A percentile compares a stretch with the other conserved stretches of the same genome.
Evolutionary conservation across 1,139 yeast genomes (phyloP).

Genomic region (Lodderomyces theae): DNA sequence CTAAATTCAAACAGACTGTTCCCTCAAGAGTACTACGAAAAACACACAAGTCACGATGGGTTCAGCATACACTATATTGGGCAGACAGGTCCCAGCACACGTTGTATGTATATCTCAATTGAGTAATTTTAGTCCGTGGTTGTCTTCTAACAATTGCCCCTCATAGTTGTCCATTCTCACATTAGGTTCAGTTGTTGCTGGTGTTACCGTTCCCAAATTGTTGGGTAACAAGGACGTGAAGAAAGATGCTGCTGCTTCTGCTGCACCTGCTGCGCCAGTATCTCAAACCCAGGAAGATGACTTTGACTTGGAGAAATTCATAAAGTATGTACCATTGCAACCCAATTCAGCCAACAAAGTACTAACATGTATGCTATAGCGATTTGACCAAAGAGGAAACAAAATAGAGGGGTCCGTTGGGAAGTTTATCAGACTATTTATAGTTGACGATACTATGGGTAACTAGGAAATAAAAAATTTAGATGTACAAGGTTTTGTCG

Average conservation of each 20-base stretch:
- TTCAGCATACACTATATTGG: slow-evolving; percentile 60
- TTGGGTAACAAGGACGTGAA: slow-evolving; percentile 27
- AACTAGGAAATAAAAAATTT: no score
- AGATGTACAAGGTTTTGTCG: no score
- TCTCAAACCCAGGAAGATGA: slow-evolving; percentile 48
- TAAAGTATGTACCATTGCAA: slow-evolving; percentile 43
- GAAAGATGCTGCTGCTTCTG: slow-evolving; percentile 26
- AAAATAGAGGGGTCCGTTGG: slow-evolving; percentile 26
- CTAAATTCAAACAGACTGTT: neutral
- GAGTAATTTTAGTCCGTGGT: no score
- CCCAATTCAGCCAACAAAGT: neutral
- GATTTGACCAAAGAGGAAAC: slow-evolving; percentile 45
- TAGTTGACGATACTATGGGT: no score
- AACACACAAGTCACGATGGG: slow-evolving; percentile 40
- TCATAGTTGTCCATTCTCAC: slow-evolving; percentile 45
- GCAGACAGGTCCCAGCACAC: slow-evolving; percentile 64
- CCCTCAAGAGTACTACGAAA: neutral
- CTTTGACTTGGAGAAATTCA: slow-evolving; percentile 58
- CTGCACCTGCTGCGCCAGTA: slow-evolving; percentile 28
- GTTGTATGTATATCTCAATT: slow-evolving; percentile 44
- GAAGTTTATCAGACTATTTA: no score
- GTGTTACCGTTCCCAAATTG: slow-evolving; percentile 42
- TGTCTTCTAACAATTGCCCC: slow-evolving; percentile 4
- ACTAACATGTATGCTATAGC: slow-evolving; percentile 24
- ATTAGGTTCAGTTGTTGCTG: slow-evolving; percentile 45